These are phyloP conservation scores for Apostasia shenzhenica DNA, from an alignment of 106 monocot species.

Conservation along the genomic window DNA sequence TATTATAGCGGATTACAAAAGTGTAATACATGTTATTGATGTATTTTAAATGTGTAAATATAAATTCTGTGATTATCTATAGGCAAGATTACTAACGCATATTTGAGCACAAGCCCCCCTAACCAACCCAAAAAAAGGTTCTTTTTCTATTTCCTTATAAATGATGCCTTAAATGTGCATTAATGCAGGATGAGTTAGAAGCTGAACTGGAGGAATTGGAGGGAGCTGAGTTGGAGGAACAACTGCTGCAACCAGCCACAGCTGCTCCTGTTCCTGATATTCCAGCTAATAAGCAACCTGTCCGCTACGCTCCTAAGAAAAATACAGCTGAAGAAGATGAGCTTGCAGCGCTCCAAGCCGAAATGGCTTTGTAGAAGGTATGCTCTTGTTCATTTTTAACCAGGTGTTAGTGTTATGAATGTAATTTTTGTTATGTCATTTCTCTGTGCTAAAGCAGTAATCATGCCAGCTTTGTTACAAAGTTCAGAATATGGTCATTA, in stretches of 20 bases:
- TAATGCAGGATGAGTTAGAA: constrained; percentile 63
- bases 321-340: constrained; percentile 67
- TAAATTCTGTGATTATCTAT: too few species aligned
- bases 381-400: not conserved
- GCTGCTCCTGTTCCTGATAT: constrained; percentile 32
- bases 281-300: constrained; percentile 21
- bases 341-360: constrained; percentile 65
- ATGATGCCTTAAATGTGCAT: too few species aligned
- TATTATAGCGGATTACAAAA: too few species aligned
- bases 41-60: too few species aligned
- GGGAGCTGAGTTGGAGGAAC: constrained; percentile 53
- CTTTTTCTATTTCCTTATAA: too few species aligned
- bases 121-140: too few species aligned
- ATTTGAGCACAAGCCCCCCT: not conserved
- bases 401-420: too few species aligned
- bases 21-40: too few species aligned
- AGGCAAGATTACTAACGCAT: not conserved
- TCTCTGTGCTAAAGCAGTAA: too few species aligned
- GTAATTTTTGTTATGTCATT: too few species aligned
- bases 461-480: too few species aligned
- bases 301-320: constrained; percentile 30
- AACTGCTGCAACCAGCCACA: constrained; percentile 60
- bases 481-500: too few species aligned
- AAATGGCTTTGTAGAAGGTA: constrained; percentile 61
- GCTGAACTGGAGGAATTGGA: constrained; percentile 68